Evolutionary conservation across 2,329 filamentous ascomycete species (phyloP).

Genomic region (Scedosporium apiospermum): DNA sequence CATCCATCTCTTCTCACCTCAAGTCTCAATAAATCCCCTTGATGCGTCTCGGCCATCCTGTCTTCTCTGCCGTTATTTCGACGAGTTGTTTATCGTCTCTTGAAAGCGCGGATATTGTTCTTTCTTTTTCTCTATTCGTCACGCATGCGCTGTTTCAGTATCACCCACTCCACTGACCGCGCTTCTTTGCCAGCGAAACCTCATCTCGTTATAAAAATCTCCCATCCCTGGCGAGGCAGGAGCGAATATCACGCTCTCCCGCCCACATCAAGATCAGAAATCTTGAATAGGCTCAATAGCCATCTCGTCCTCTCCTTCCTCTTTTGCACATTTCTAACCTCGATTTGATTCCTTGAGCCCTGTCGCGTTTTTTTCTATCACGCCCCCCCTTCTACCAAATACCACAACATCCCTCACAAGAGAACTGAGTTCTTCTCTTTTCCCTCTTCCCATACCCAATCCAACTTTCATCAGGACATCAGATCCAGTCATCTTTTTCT

Average conservation of each 20-base stretch:
- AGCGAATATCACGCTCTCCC: background rate
- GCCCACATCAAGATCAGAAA: background rate
- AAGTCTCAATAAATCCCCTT: background rate
- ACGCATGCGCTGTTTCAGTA: background rate
- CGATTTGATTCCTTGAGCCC: background rate
- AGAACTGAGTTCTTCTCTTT: background rate
- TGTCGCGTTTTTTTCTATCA: background rate
- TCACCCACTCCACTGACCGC: background rate
- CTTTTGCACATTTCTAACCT: background rate
- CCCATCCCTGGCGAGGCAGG: background rate
- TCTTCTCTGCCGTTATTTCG: background rate
- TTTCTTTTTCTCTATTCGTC: background rate
- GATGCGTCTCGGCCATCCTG: background rate
- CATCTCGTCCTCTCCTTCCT: background rate
- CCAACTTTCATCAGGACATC: background rate
- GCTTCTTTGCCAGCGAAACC: background rate
- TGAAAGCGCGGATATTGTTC: background rate
- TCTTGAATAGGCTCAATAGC: background rate
- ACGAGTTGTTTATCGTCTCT: background rate
- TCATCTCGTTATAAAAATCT: constrained; percentile 6
- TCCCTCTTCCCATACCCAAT: background rate
- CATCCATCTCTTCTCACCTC: constrained; percentile 4
- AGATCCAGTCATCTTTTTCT: background rate
- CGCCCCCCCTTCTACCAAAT: background rate
- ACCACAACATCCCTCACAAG: background rate